A percentile compares a stretch with the other conserved stretches of the same genome.
Conservation (phyloP, 1,139 yeast genomes). For the Kodamaea suecica region DNA sequence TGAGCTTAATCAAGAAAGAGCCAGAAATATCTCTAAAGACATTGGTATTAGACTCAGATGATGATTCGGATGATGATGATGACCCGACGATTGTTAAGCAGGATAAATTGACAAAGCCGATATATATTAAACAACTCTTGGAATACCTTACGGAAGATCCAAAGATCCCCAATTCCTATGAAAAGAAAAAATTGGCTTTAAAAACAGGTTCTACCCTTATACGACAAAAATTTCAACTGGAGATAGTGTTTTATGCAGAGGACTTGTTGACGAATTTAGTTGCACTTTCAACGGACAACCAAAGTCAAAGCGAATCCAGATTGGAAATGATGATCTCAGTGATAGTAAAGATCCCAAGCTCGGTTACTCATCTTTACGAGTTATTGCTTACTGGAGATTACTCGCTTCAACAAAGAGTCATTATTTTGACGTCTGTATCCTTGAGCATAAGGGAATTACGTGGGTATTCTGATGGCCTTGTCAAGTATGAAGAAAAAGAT, state of each 20-base stretch:
- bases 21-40: neutral
- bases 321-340: conserved; percentile 53
- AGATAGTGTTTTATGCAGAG: conserved; percentile 47
- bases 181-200: conserved; percentile 52
- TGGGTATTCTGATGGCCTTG: conserved; percentile 51
- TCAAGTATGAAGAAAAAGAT: conserved; percentile 24
- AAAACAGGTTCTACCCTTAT: conserved; percentile 52
- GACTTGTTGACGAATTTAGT: conserved; percentile 45
- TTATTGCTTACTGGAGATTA: conserved; percentile 59
- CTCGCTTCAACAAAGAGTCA: conserved; percentile 59
- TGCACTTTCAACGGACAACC: conserved; percentile 49
- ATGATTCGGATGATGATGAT: conserved; percentile 49
- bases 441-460: conserved; percentile 58
- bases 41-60: conserved; percentile 1
- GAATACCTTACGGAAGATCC: conserved; percentile 47
- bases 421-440: conserved; percentile 53
- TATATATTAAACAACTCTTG: conserved; percentile 63
- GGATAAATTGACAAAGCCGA: conserved; percentile 46
- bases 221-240: conserved; percentile 56
- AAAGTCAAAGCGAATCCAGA: conserved; percentile 48
- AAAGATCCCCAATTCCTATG: conserved; percentile 45
- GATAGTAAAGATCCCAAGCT: conserved; percentile 45
- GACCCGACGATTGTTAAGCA: conserved; percentile 45
- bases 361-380: conserved; percentile 36
- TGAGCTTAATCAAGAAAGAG: neutral